phyloP scores from a whole-genome alignment of 2,329 filamentous ascomycete genomes.

The Neophaeococcomyces mojaviensis region DNA sequence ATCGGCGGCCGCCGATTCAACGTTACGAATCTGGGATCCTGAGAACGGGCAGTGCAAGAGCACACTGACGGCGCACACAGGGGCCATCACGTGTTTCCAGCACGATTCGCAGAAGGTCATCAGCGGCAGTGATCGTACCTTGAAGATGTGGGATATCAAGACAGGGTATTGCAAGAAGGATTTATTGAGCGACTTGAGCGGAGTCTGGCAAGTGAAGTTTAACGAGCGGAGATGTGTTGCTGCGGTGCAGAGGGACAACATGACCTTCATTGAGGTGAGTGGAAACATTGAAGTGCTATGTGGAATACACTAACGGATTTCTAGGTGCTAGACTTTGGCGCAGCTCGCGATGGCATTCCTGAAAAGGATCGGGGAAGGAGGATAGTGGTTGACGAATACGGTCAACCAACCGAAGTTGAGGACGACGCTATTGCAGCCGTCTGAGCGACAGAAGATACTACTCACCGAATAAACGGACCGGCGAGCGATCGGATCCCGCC shows the following conservation, averaged over 20 bases:
- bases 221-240: conserved; percentile 92
- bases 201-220: conserved; percentile 99
- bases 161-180: conserved; percentile 90
- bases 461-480: too few species aligned
- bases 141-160: conserved; percentile 98
- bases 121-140: conserved; percentile 84
- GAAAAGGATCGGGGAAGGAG: conserved; percentile 70
- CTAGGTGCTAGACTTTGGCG: conserved; percentile 95
- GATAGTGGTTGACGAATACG: conserved; percentile 46
- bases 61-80: conserved; percentile 85
- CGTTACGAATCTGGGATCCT: conserved; percentile 92
- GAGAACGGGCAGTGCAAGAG: conserved; percentile 85
- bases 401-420: conserved; percentile 29
- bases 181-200: conserved; percentile 81
- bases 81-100: conserved; percentile 97
- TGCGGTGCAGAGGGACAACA: conserved; percentile 81
- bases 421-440: conserved; percentile 10
- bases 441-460: background rate
- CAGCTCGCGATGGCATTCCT: conserved; percentile 77
- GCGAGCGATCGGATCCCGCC: too few species aligned
- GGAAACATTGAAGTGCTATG: conserved; percentile 2
- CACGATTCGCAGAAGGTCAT: conserved; percentile 96
- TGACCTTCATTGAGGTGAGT: conserved; percentile 90
- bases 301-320: conserved; percentile 15
- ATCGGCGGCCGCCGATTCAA: conserved; percentile 90